Percentiles rank a stretch among this genome's conserved stretches.
These are phyloP conservation scores for Aphanomyces cochlioides DNA, from an alignment of 352 stramenopile genomes.

Conservation along the genomic window DNA sequence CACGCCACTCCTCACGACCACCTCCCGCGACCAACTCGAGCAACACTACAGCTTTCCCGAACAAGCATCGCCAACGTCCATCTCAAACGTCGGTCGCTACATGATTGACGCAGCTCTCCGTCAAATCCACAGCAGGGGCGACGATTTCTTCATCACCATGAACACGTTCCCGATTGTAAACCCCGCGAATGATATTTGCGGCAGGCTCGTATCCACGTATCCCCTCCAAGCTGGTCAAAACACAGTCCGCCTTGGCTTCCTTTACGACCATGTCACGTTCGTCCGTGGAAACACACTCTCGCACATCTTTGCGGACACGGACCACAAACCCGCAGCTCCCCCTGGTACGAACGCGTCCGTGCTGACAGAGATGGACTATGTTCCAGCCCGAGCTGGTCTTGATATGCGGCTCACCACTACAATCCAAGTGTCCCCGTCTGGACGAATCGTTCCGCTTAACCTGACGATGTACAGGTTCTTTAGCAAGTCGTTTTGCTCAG, in stretches of 20 bases:
- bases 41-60: slow-evolving; percentile 17
- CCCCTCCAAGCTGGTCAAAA: background rate
- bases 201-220: slow-evolving; percentile 11
- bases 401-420: slow-evolving; percentile 23
- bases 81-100: slow-evolving; percentile 8
- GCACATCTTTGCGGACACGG: slow-evolving; percentile 8
- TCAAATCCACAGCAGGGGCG: background rate
- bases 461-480: slow-evolving; percentile 24
- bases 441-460: background rate
- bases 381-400: background rate
- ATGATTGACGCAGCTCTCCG: background rate
- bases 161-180: background rate
- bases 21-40: background rate
- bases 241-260: background rate
- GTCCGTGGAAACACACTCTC: slow-evolving; percentile 18
- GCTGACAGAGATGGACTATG: slow-evolving; percentile 7
- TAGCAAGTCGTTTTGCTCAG: slow-evolving; percentile 16
- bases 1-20: slow-evolving; percentile 14
- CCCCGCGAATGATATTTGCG: background rate
- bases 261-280: slow-evolving; percentile 11
- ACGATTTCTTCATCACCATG: slow-evolving; percentile 19
- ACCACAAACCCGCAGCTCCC: background rate
- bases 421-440: background rate
- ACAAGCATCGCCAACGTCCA: background rate
- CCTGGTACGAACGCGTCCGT: background rate